A percentile compares a stretch with the other conserved stretches of the same genome.
Conservation (phyloP, 108 stramenopile species). For the Skeletonema marinoi region DNA sequence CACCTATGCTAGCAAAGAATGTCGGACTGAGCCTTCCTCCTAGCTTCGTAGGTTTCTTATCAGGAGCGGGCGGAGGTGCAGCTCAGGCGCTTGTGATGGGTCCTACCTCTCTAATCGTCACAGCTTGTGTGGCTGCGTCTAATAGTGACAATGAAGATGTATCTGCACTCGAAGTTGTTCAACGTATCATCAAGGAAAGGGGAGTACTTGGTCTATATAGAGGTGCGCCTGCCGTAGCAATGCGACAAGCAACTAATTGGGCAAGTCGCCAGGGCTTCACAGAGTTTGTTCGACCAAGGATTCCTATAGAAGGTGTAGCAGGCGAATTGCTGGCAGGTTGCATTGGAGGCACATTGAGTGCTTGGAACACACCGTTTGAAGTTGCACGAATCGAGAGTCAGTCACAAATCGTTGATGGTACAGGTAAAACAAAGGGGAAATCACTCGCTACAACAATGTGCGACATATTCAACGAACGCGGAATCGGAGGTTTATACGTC, state of each 20-base stretch:
- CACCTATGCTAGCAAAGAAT: slow-evolving; percentile 17
- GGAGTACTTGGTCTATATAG: slow-evolving; percentile 28
- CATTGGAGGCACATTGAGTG: slow-evolving; percentile 26
- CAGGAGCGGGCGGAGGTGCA: slow-evolving; percentile 35
- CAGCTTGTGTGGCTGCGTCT: slow-evolving; percentile 30
- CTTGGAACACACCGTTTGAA: slow-evolving; percentile 44
- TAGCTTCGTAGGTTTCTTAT: slow-evolving; percentile 20
- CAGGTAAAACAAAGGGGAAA: background rate
- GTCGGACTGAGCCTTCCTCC: slow-evolving; percentile 15
- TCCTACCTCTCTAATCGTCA: slow-evolving; percentile 32
- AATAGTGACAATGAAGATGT: background rate
- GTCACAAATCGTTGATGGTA: background rate
- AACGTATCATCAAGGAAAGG: slow-evolving; percentile 5
- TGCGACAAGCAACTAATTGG: slow-evolving; percentile 38
- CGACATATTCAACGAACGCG: slow-evolving; percentile 26
- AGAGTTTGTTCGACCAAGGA: slow-evolving; percentile 21
- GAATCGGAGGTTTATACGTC: slow-evolving; percentile 23
- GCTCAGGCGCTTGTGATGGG: slow-evolving; percentile 33
- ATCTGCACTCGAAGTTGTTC: slow-evolving; percentile 22
- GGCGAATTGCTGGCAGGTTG: slow-evolving; percentile 37
- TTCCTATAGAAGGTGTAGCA: slow-evolving; percentile 18
- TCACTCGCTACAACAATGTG: slow-evolving; percentile 26
- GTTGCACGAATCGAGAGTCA: slow-evolving; percentile 36
- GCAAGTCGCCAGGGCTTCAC: slow-evolving; percentile 40
- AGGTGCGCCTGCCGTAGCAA: slow-evolving; percentile 33